Base-by-base conservation (phyloP, 129 eudicot species). In the Artemisia tridentata region DNA sequence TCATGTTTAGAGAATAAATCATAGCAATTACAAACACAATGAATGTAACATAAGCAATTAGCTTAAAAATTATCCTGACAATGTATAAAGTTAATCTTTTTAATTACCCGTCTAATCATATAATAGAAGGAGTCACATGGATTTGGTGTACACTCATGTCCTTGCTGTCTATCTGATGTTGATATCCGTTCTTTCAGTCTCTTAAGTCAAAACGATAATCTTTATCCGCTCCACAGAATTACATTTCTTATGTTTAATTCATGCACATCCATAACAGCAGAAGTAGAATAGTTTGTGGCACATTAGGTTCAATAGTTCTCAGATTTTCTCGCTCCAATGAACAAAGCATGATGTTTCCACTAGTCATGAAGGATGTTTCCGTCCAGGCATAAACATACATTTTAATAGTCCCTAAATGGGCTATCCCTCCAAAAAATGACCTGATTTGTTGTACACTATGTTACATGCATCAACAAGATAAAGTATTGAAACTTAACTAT, bases 241-340 rank as follows among this genome's bases (percentile, higher is more conserved):
- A 93, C 88, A 63, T 60, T 84, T 85, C 72, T 82, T 90, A 17
- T 93, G 92, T 70, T 77, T 90, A 90, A 93, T 75, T 60, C 98
- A 96, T 7, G 98, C 96, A 93, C 88, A 64, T 97, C 99, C 99
- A 87, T 93, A 6, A 93, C 99, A 56, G 99, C 96, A 11, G 97
- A 89, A 20, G 99, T 78, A 79, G 99, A 72, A 63, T 23, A 69
- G 59, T 80, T 87, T 77, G 66, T 93, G 90, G 47, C 13, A 82
- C 62, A 79, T 85, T 85, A 17, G 88, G 88, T 71, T 84, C 99
- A 93, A 0, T 49, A 74, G 65, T 85, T 77, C 90, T 46, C 74
- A 87, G 25, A n/a, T 69, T 67, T 82, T 85, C 68, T 86, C 95
- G 5, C 63, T 89, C 99, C 99, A 93, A 3, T 83, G 83, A 19